A percentile compares a stretch with the other conserved stretches of the same genome.
phyloP scores from a whole-genome alignment of 768 basidiomycete species.

The Trametes coccinea region DNA sequence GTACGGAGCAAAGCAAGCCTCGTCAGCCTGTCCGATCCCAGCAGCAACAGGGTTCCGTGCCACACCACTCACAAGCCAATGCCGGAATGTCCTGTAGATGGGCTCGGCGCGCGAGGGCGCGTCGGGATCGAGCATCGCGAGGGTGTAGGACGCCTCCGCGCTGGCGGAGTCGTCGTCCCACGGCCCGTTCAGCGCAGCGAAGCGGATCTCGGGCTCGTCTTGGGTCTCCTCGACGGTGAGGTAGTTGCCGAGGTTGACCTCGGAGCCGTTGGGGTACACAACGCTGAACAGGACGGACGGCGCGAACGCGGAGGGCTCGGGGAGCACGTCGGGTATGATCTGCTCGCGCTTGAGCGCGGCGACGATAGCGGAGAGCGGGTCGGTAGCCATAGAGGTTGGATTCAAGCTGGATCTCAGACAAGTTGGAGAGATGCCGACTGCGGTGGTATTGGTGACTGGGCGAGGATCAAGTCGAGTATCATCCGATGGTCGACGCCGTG shows the following conservation, averaged over 20 bases:
- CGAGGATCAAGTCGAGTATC: no score
- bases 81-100: slow-evolving; percentile 30
- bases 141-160: slow-evolving; percentile 42
- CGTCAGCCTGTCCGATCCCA: no score
- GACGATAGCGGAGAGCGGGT: slow-evolving; percentile 38
- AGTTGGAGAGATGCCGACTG: no score
- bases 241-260: slow-evolving; percentile 41
- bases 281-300: slow-evolving; percentile 47
- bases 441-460: no score
- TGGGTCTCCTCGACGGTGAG: slow-evolving; percentile 40
- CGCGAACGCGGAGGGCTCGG: slow-evolving; percentile 31
- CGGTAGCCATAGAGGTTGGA: slow-evolving; percentile 13
- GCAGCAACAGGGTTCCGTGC: not conserved
- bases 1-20: not conserved
- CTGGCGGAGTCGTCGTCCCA: slow-evolving; percentile 8
- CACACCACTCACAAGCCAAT: slow-evolving; percentile 32
- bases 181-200: slow-evolving; percentile 44
- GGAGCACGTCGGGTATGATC: slow-evolving; percentile 50
- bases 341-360: slow-evolving; percentile 38
- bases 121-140: slow-evolving; percentile 41
- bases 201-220: slow-evolving; percentile 51
- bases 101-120: slow-evolving; percentile 32
- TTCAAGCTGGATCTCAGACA: no score
- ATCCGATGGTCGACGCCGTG: no score
- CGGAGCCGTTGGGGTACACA: slow-evolving; percentile 42